Evolutionary conservation across 305 asterid species (phyloP).

Genomic region (Solanum hybrid): DNA sequence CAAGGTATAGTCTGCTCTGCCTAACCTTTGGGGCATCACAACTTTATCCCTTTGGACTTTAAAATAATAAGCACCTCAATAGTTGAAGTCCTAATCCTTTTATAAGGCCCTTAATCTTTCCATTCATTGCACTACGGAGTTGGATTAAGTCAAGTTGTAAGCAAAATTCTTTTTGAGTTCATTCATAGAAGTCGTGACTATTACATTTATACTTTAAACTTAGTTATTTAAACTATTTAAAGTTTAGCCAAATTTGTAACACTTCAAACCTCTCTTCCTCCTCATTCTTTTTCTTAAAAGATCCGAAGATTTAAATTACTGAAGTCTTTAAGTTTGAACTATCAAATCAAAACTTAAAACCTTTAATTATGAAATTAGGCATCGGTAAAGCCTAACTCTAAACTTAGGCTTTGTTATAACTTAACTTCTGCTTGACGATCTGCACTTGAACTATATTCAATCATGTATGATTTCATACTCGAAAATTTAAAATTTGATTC

Average conservation of each 20-base stretch:
- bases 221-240: not conserved
- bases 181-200: not conserved
- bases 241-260: not conserved
- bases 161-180: not conserved
- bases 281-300: not conserved
- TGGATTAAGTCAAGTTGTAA: not conserved
- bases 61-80: not conserved
- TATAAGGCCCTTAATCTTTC: not conserved
- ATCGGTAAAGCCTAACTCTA: not conserved
- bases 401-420: not conserved
- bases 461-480: not conserved
- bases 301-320: not conserved
- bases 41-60: not conserved
- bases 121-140: not conserved
- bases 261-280: not conserved
- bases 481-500: not conserved
- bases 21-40: not conserved
- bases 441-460: not conserved
- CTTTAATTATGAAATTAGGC: not conserved
- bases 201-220: not conserved
- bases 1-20: not conserved
- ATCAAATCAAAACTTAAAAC: not conserved
- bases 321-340: not conserved
- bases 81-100: not conserved
- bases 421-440: too few relatives aligned